Percentiles rank a stretch among this genome's conserved stretches.
Conservation (phyloP, 768 basidiomycete species). For the Gautieria morchelliformis region DNA sequence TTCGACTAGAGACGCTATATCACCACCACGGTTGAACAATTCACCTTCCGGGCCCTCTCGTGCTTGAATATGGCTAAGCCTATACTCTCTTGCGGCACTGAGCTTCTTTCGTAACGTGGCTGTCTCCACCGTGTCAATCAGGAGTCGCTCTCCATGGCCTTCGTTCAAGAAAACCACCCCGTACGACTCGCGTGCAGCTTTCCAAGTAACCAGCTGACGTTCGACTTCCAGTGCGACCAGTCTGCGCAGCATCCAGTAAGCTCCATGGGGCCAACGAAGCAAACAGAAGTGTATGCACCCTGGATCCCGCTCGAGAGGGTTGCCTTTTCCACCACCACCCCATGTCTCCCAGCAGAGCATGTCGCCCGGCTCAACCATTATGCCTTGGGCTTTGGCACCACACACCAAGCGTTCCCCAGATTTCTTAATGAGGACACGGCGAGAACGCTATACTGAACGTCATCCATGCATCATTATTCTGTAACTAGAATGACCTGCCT, state of each 20-base stretch:
- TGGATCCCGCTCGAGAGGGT: conserved; percentile 19
- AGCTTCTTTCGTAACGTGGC: neutral
- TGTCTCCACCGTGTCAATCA: neutral
- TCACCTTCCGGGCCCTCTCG: neutral
- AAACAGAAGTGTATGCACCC: conserved; percentile 1
- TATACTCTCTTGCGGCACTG: neutral
- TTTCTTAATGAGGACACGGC: neutral
- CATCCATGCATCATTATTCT: conserved; percentile 3
- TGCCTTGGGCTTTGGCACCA: conserved; percentile 19
- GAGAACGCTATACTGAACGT: neutral
- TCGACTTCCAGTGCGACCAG: conserved; percentile 1
- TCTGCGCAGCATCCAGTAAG: neutral
- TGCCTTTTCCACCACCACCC: conserved; percentile 17
- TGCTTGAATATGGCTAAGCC: neutral
- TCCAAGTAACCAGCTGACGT: neutral
- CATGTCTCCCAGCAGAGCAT: conserved; percentile 23
- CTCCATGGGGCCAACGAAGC: neutral
- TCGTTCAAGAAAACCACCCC: neutral
- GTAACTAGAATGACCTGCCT: conserved; percentile 16
- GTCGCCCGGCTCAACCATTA: conserved; percentile 18
- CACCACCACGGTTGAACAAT: neutral
- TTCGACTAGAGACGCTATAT: neutral
- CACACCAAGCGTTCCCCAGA: neutral
- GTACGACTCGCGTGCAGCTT: neutral
- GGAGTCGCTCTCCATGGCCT: neutral